Evolutionary conservation across 352 stramenopile species (phyloP).

Genomic region (Pythium sp.): DNA sequence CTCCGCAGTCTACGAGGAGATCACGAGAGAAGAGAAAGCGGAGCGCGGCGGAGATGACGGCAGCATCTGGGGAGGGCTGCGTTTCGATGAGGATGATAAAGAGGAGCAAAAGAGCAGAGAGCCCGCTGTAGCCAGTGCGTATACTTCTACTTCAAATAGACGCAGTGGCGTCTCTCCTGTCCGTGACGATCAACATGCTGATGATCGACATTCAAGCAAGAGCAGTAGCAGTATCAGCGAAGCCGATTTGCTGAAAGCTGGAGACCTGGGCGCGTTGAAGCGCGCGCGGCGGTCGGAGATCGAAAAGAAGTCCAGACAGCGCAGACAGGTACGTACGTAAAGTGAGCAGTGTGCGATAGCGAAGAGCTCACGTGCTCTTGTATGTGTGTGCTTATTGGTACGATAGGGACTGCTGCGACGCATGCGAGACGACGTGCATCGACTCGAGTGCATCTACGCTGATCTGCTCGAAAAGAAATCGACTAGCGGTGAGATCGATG

Average conservation of each 20-base stretch:
- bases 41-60: not conserved
- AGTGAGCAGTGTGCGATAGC: not conserved
- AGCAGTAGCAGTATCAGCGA: slow-evolving; percentile 2
- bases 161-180: not conserved
- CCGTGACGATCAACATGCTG: not conserved
- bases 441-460: slow-evolving; percentile 42
- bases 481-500: slow-evolving; percentile 12
- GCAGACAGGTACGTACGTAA: slow-evolving; percentile 27
- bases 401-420: slow-evolving; percentile 25
- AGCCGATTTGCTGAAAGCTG: not conserved
- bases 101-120: not conserved
- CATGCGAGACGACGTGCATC: slow-evolving; percentile 56
- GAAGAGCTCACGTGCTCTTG: not conserved
- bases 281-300: slow-evolving; percentile 21
- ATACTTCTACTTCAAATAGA: not conserved
- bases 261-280: slow-evolving; percentile 2
- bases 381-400: not conserved
- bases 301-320: slow-evolving; percentile 26
- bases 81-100: not conserved
- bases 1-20: slow-evolving; percentile 11
- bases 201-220: not conserved
- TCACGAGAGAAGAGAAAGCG: slow-evolving; percentile 3
- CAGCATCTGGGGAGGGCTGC: not conserved
- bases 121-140: not conserved
- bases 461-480: slow-evolving; percentile 27